Evolutionary conservation across 2,329 filamentous ascomycete species (phyloP), one percentile per base, ranked within the genome.

Genomic region (Epichloe uncinata): DNA sequence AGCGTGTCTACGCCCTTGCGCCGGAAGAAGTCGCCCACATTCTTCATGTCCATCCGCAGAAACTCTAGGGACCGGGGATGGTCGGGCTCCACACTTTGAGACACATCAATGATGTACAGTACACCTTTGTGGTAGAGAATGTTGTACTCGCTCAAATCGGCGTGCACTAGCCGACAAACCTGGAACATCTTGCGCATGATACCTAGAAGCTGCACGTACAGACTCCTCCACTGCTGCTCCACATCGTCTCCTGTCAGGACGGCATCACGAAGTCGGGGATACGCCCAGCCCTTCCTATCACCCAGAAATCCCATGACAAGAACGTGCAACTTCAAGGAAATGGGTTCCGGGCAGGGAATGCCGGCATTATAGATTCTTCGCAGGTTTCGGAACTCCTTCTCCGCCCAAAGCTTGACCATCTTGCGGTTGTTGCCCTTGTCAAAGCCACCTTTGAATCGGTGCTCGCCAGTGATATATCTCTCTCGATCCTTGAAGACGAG

Each of bases 371-470:
- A 74, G 54, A 98, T 84, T 50, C 93, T 78, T 57, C 88, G 83
- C 61, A 98, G 69, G 68, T 98, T 98, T 41, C 93, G 81, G 72
- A 94, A 95, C 69, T 98, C 93, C 70, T 98, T 98, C 70, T 98
- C 91, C 0, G 94, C 94, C 93, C 93, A 98, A 22, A 96, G 75
- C 68, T 95, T 95, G 57, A 98, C 91, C 91, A 97, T 97, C 57
- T 91, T 89, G 45, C 90, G 81, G 70, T 89, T 95, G 69, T 89
- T 95, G 57, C 85, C 85, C 73, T 96, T 97, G 69, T 91, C 93
- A 64, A 91, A 93, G 46, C 91, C 91, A 54, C 82, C 77, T 58
- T 87, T 81, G 73, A 98, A 98, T 22, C 93, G 78, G 69, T 90
- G 89, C 69, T 98, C 93, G 56, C 93, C 93, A 1, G 85, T 85